Conservation (phyloP, 2,329 filamentous ascomycete species). For the Beauveria varroae region DNA sequence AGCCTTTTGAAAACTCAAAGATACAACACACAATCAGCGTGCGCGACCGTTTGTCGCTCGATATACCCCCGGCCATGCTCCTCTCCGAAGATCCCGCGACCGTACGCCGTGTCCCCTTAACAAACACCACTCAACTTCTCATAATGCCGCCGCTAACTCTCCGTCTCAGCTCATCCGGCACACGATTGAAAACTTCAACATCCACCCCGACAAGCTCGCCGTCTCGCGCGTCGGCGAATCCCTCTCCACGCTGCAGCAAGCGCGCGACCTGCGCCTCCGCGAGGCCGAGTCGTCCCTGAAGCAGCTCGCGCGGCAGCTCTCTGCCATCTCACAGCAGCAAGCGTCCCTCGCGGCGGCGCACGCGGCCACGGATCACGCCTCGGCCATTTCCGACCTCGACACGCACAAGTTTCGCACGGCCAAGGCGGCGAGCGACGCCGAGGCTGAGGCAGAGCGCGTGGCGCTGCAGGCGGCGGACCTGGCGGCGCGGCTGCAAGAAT, state of each 20-base stretch:
- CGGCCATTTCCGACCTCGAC: conserved; percentile 78
- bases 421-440: conserved; percentile 82
- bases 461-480: conserved; percentile 70
- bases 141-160: not conserved
- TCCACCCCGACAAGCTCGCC: conserved; percentile 75
- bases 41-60: not conserved
- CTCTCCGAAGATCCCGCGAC: conserved; percentile 89
- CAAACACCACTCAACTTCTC: not conserved
- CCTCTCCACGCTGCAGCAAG: conserved; percentile 72
- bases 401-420: conserved; percentile 90
- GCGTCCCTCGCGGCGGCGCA: conserved; percentile 67
- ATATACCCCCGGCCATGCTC: conserved; percentile 53
- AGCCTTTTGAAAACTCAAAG: too few species aligned
- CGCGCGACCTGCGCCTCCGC: conserved; percentile 69
- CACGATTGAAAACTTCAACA: conserved; percentile 93
- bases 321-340: conserved; percentile 68
- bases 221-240: conserved; percentile 79
- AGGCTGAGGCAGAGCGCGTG: conserved; percentile 92
- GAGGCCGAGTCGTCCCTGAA: conserved; percentile 61
- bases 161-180: conserved; percentile 70
- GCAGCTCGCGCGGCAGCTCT: conserved; percentile 67
- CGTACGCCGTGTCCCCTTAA: conserved; percentile 42
- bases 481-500: conserved; percentile 65
- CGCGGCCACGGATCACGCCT: conserved; percentile 72
- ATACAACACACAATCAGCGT: not conserved